Conservation (phyloP, 768 basidiomycete genomes). For the Plicaturopsis crispa region DNA sequence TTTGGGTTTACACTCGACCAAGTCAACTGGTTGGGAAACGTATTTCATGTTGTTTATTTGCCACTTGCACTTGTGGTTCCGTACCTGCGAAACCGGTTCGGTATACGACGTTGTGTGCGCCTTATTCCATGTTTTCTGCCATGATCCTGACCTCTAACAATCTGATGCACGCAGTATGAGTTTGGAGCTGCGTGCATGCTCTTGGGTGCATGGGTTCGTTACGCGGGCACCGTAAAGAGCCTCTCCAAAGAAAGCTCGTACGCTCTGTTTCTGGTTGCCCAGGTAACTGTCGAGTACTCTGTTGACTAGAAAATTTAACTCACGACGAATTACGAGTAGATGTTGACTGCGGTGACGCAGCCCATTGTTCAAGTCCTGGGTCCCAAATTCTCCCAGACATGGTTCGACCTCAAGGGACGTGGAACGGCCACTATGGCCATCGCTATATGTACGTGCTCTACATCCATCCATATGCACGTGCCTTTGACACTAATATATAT, state of each 20-base stretch:
- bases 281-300: conserved; percentile 33
- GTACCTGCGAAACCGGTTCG: conserved; percentile 45
- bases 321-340: conserved; percentile 25
- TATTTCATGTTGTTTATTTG: no score
- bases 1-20: conserved; percentile 61
- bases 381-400: conserved; percentile 75
- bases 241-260: conserved; percentile 49
- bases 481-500: neutral
- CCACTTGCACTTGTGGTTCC: conserved; percentile 57
- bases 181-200: conserved; percentile 47
- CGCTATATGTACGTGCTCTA: conserved; percentile 32
- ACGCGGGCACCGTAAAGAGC: conserved; percentile 54
- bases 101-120: conserved; percentile 57
- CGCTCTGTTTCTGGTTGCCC: conserved; percentile 61
- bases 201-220: conserved; percentile 70
- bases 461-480: neutral
- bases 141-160: no score
- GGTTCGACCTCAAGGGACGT: conserved; percentile 72
- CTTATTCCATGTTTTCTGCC: neutral
- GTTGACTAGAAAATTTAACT: neutral
- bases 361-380: conserved; percentile 73
- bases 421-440: conserved; percentile 72
- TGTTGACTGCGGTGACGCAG: conserved; percentile 58
- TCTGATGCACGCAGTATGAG: conserved; percentile 44
- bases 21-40: conserved; percentile 83